Conservation (phyloP, 768 basidiomycete species). For the Porphyrellus cyaneotinctus region DNA sequence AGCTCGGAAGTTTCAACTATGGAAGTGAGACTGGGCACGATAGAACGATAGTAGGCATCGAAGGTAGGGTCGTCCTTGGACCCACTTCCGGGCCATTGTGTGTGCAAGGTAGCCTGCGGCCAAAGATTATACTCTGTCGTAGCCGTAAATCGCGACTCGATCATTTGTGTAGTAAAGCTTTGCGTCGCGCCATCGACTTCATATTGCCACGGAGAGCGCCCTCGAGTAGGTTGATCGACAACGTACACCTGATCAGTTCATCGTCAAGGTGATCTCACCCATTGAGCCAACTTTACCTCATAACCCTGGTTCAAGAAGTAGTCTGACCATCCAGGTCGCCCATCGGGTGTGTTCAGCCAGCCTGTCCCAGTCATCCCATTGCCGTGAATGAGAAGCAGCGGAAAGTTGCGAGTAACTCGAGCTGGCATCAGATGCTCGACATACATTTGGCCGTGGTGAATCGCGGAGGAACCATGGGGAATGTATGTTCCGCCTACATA, state of each 20-base stretch:
- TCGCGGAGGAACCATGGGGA: conserved; percentile 32
- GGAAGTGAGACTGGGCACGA: conserved; percentile 38
- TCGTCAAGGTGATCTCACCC: not conserved
- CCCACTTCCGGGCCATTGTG: conserved; percentile 54
- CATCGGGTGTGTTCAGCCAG: conserved; percentile 53
- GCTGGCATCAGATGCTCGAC: conserved; percentile 47
- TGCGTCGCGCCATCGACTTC: conserved; percentile 36
- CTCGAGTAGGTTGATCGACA: conserved; percentile 45
- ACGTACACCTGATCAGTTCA: conserved; percentile 36
- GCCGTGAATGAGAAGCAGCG: conserved; percentile 48
- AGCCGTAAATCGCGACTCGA: conserved; percentile 45
- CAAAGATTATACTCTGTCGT: conserved; percentile 38
- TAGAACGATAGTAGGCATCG: conserved; percentile 43
- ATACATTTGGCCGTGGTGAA: conserved; percentile 47
- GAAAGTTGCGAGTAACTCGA: conserved; percentile 35
- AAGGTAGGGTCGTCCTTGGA: conserved; percentile 42
- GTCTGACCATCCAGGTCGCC: conserved; percentile 54
- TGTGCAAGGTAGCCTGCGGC: conserved; percentile 44
- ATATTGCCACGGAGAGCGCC: conserved; percentile 43
- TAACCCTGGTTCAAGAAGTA: conserved; percentile 49
- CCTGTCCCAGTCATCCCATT: conserved; percentile 51
- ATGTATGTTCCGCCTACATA: conserved; percentile 45
- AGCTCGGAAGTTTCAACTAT: conserved; percentile 35
- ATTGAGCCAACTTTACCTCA: conserved; percentile 33
- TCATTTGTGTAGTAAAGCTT: conserved; percentile 25